Base-by-base conservation (phyloP, 1,139 yeast genomes). In the Eremothecium coryli region DNA sequence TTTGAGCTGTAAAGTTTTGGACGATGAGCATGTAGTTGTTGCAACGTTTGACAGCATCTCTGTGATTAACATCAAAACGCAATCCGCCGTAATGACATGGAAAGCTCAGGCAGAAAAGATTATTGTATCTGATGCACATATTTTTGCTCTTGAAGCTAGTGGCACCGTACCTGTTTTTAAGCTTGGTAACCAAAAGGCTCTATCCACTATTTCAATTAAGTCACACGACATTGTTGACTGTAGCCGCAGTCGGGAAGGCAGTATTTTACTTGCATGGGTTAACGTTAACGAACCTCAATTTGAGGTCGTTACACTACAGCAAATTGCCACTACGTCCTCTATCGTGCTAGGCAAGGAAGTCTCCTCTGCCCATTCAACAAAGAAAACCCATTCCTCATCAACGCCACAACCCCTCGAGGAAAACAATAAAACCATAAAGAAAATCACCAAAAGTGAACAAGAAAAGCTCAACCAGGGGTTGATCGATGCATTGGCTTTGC, bases 211-310 rank as follows among this genome's bases (percentile, higher is more conserved):
- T 16, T 42, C 31, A n/a, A 50, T 46, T 3, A 38, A 39, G 8
- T 40, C 42, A 11, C 45, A 54, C 2, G 49, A 51, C 23, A 45
- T 50, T 15, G 42, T 57, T 7, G 57, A 52, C 23, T 50, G 48
- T 33, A 40, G 36, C 8, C 38, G 38, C 13, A 31, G 48, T 6
- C 21, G 18, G 11, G 37, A 35, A 10, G 36, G 40, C 12, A 39
- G 38, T 26, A 23, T 54, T 4, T 40, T 55, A 32, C 26, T 53
- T 11, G 51, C 59, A n/a, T 55, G 60, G 60, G 40, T 54, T 15
- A 52, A 55, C 33, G 58, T 55, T 2, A 55, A 55, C 32, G 59
- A 56, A 34, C 57, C 59, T 11, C 48, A 50, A 32, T 55, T 55
- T 33, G 48, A 49, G 33, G 32, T 35, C 3, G 33, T 55, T 20